Base-by-base conservation (phyloP, 306 rosid genomes). In the Sophora flavescens region DNA sequence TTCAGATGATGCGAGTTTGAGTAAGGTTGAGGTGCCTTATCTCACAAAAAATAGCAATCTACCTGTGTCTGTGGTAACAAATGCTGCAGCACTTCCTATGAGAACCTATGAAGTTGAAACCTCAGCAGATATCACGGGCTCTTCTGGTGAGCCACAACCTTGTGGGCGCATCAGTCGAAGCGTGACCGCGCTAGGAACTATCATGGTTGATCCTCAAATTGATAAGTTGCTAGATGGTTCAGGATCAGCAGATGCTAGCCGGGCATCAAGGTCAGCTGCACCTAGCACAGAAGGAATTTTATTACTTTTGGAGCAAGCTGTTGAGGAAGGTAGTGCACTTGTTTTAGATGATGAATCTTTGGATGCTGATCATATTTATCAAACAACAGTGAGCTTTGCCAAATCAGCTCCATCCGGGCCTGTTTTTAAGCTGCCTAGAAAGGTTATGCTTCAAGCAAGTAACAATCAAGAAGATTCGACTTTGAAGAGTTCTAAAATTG, bases 321-420 rank as follows among this genome's bases (percentile, higher is more conserved):
- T 89, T 56, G 87, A 78, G 67, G 72, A 81, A 69, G 96, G 96
- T 48, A 63, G 84, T 82, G 96, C 98, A 70, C 51, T 85, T 72
- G 75, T 88, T 39, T 81, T 91, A 69, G 86, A 85, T 5, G 84
- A 84, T 18, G 75, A 63, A 1, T 62, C 75, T 35, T 78, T 86
- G 88, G 89, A 93, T 85, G 91, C 84, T 12, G 95, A 93, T 69
- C 13, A 61, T 45, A 16, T 93, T 45, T 89, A 85, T 82, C 81
- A 69, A 82, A 82, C 74, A 58, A 48, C 87, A 10, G 86, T 88
- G 59, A 82, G 76, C 28, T 86, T 91, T 5, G 79, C 96, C 61
- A 65, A 58, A 72, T 87, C 93, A 15, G 89, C 98, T 70, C 89
- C 97, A 39, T 86, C 86, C 4, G 87, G 82, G 10, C 96, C 90